Conservation (phyloP, 805 yeast genomes). For the Isabelozyma rhagii region DNA sequence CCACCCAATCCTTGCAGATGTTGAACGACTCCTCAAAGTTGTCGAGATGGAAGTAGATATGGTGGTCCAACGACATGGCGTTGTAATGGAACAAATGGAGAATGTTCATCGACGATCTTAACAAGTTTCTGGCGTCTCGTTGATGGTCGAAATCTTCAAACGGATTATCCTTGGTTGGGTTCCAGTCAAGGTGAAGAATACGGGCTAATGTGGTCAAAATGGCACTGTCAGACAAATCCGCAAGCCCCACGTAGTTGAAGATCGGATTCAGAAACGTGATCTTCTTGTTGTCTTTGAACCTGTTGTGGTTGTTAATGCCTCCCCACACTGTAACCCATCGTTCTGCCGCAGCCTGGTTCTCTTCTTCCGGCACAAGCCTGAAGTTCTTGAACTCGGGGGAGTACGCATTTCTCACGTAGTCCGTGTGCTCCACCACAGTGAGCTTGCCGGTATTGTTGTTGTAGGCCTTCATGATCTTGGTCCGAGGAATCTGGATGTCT, state of each 20-base stretch:
- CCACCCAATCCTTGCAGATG: constrained; percentile 33
- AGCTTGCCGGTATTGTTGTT: constrained; percentile 20
- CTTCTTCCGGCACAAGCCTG: constrained; percentile 33
- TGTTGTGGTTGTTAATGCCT: constrained; percentile 20
- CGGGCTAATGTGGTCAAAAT: constrained; percentile 41
- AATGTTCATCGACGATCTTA: constrained; percentile 29
- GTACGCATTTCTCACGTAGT: constrained; percentile 34
- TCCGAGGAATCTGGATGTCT: constrained; percentile 9
- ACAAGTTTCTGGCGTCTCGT: constrained; percentile 25
- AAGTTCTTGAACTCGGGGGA: constrained; percentile 33
- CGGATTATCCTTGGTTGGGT: constrained; percentile 32
- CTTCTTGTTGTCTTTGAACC: constrained; percentile 10
- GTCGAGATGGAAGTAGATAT: constrained; percentile 37
- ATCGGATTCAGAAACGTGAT: constrained; percentile 19
- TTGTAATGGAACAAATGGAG: constrained; percentile 38
- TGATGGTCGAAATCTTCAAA: constrained; percentile 27
- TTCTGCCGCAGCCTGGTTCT: constrained; percentile 24
- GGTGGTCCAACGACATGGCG: constrained; percentile 46
- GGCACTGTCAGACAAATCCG: constrained; percentile 35
- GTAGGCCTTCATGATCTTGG: constrained; percentile 19
- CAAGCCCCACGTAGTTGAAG: constrained; percentile 34
- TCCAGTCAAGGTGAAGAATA: constrained; percentile 40
- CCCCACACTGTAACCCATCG: constrained; percentile 41
- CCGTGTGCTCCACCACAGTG: constrained; percentile 31
- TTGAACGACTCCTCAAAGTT: constrained; percentile 22